Base-by-base conservation (phyloP, 1,284 basidiomycete species). In the Paramarasmius palmivorus region DNA sequence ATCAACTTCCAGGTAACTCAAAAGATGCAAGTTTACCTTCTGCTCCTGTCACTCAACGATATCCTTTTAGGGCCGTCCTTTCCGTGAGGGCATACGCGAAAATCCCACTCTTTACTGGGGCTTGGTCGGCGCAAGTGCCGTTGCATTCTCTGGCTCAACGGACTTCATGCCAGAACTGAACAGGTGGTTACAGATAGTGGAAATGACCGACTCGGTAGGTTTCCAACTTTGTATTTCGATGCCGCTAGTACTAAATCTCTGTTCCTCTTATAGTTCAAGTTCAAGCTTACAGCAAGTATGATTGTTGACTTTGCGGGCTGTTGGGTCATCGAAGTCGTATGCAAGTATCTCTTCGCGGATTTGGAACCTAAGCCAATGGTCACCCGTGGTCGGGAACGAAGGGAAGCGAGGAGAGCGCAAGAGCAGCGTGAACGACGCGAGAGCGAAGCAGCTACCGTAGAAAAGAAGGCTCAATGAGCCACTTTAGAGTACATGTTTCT, bases 161-260 rank as follows among this genome's bases (percentile, higher is more conserved):
- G 94, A 99, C 69, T 88, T 98, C 61, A 76, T 98, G 66, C 96
- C 97, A 1, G 97, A 99, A 72, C 68, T 98, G 59, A 99, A 97
- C 71, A 77, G 90, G 35, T 99, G 96, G 96, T 78, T 99, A 40
- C 96, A 99, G 73, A 88, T 99, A 37, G 94, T 98, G 23, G 92
- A 92, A 70, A 96, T 99, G 94, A 73, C 85, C 42, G 66, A 69
- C 29, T 65, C 73, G 38, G 93, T 96, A 65, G 63, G 90, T 72
- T 22, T 20, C n/a, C n/a, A n/a, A 47, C 36, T 48, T 22, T 39
- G 52, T 10, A 19, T 17, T 23, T 52, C 50, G 23, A 4, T 8
- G n/a, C n/a, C n/a, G 50, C 29, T 22, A 19, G 39, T 14, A 22
- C 20, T 19, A 50, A 34, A 37, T 32, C 19, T 45, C n/a, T 20